A percentile compares a stretch with the other conserved stretches of the same genome.
Conservation (phyloP, 1,284 basidiomycete species). For the Albatrellus sp. region DNA sequence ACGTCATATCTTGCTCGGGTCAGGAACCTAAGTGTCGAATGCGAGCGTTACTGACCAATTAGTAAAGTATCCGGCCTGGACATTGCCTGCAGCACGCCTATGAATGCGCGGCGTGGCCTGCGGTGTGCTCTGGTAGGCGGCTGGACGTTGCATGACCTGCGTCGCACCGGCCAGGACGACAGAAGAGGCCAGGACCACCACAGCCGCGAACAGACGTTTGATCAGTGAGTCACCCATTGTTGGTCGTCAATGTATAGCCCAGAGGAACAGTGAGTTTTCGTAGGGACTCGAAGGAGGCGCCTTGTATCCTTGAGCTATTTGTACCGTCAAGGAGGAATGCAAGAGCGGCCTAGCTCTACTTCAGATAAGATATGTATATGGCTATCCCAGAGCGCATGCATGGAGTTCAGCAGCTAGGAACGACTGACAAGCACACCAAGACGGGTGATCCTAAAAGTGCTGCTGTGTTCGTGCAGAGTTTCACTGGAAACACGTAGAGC, state of each 20-base stretch:
- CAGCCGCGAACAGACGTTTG: constrained; percentile 13
- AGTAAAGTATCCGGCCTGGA: constrained; percentile 53
- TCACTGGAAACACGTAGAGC: too few species aligned
- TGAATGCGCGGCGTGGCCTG: constrained; percentile 27
- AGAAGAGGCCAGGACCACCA: constrained; percentile 13
- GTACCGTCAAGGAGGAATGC: too few species aligned
- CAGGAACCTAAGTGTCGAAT: background rate
- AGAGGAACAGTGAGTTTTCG: too few species aligned
- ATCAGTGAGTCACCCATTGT: constrained; percentile 4
- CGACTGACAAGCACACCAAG: too few species aligned
- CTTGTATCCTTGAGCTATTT: too few species aligned
- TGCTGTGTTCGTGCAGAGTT: too few species aligned
- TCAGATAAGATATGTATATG: too few species aligned
- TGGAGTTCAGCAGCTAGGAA: too few species aligned
- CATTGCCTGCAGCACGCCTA: constrained; percentile 36
- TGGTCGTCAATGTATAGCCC: background rate
- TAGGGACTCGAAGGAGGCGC: too few species aligned
- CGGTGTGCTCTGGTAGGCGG: constrained; percentile 29
- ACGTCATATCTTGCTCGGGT: constrained; percentile 2
- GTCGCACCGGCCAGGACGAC: constrained; percentile 26
- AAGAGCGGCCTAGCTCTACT: too few species aligned
- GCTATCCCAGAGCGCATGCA: too few species aligned
- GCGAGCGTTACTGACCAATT: constrained; percentile 32
- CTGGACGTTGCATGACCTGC: constrained; percentile 44
- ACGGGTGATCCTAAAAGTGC: too few species aligned